These are phyloP conservation scores for Apophysomyces sp. DNA, from an alignment of 371 early-diverging fungal species.

Conservation along the genomic window DNA sequence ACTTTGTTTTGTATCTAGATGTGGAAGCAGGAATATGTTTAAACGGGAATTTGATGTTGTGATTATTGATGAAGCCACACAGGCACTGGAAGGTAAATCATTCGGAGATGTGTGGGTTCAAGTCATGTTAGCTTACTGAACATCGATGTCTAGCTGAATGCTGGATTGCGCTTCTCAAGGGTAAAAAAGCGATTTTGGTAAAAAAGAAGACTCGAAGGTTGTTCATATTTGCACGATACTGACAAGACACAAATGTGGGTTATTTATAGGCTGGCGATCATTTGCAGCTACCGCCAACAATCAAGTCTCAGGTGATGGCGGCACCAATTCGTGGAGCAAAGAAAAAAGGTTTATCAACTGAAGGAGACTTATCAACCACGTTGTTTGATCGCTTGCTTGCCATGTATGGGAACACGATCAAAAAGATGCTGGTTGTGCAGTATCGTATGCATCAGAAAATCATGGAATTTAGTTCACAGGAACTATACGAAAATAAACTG, in stretches of 20 bases:
- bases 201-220: no score
- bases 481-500: constrained; percentile 65
- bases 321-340: not conserved
- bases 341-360: constrained; percentile 20
- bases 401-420: constrained; percentile 55
- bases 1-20: constrained; percentile 17
- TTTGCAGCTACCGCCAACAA: constrained; percentile 88
- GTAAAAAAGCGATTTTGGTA: constrained; percentile 76
- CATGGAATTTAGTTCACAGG: constrained; percentile 73
- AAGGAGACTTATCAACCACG: constrained; percentile 36
- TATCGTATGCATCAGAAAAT: constrained; percentile 90
- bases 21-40: constrained; percentile 55
- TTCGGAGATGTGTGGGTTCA: not conserved
- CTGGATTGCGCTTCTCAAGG: constrained; percentile 87
- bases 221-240: no score
- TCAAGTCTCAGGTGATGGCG: constrained; percentile 46
- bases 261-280: constrained; percentile 87
- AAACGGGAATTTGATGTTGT: constrained; percentile 83
- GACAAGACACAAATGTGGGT: not conserved
- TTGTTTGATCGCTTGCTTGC: constrained; percentile 75
- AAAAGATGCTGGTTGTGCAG: constrained; percentile 76
- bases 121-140: not conserved
- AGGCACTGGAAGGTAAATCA: constrained; percentile 72
- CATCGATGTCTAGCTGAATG: constrained; percentile 61
- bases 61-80: constrained; percentile 94